Evolutionary conservation across 1,139 yeast genomes (phyloP).

Genomic region (Suhomyces coccinellae): DNA sequence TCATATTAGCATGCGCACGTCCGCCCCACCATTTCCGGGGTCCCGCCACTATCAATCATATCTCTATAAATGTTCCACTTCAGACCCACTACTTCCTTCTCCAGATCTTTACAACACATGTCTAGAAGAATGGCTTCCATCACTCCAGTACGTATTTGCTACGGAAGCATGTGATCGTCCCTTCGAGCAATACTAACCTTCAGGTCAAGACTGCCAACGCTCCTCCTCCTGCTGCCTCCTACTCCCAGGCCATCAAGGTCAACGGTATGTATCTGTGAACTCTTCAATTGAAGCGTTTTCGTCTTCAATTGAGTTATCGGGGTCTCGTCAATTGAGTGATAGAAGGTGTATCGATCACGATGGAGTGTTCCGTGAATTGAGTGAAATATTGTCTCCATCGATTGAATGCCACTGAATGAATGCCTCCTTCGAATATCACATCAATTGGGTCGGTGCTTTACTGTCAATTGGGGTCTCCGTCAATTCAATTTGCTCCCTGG

Average conservation of each 20-base stretch:
- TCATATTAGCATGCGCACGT: conserved; percentile 1
- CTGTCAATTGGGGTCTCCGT: too few species aligned
- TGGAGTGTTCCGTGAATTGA: too few species aligned
- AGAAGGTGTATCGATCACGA: too few species aligned
- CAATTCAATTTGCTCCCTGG: too few species aligned
- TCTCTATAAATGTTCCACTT: conserved; percentile 20
- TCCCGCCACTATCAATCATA: background rate
- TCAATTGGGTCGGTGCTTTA: too few species aligned
- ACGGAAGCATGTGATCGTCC: background rate
- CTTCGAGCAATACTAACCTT: conserved; percentile 26
- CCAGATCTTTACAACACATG: conserved; percentile 16
- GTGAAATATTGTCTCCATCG: too few species aligned
- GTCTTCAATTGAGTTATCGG: too few species aligned
- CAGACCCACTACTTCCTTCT: conserved; percentile 23
- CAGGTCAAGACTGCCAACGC: conserved; percentile 71
- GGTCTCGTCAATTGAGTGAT: too few species aligned
- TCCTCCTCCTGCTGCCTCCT: conserved; percentile 95
- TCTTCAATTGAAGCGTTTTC: background rate
- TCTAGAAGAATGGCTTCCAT: conserved; percentile 21
- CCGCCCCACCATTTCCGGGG: conserved; percentile 2
- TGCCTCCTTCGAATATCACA: too few species aligned
- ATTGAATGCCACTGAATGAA: too few species aligned
- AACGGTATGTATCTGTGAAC: conserved; percentile 56
- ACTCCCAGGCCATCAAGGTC: conserved; percentile 90
- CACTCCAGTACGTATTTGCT: conserved; percentile 19